These are phyloP conservation scores for Neophaeococcomyces aloes DNA, from an alignment of 2,329 filamentous ascomycete species.

Conservation along the genomic window DNA sequence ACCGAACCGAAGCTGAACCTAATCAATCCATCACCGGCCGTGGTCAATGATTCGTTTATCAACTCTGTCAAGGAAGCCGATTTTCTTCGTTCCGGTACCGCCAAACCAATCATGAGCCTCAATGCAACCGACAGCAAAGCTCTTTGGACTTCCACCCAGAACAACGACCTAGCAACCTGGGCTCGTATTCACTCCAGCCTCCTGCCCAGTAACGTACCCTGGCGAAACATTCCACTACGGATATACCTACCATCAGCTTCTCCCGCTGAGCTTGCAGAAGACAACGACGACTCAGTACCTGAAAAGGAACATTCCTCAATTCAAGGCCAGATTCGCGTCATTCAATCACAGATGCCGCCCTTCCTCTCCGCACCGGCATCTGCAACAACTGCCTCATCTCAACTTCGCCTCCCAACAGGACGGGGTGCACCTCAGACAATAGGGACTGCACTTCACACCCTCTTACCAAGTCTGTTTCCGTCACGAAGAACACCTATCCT, in stretches of 20 bases:
- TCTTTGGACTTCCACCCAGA: conserved; percentile 69
- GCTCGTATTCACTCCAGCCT: conserved; percentile 64
- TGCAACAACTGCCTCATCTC: conserved; percentile 17
- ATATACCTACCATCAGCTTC: conserved; percentile 69
- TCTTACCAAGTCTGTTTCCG: conserved; percentile 76
- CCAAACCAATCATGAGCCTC: conserved; percentile 80
- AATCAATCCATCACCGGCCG: conserved; percentile 54
- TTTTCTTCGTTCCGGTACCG: conserved; percentile 76
- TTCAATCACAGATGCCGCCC: conserved; percentile 63
- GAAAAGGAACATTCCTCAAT: conserved; percentile 23
- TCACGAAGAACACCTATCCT: conserved; percentile 74
- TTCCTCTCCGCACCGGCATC: conserved; percentile 28
- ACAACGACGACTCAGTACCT: conserved; percentile 4
- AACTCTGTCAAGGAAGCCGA: conserved; percentile 72
- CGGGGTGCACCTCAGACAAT: conserved; percentile 51
- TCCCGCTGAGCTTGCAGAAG: conserved; percentile 31
- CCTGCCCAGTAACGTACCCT: conserved; percentile 56
- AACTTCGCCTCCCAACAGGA: conserved; percentile 21
- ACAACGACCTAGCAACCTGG: conserved; percentile 61
- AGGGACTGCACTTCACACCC: conserved; percentile 62
- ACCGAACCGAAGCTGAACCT: conserved; percentile 33
- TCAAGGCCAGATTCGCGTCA: conserved; percentile 53
- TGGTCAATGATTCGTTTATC: conserved; percentile 55
- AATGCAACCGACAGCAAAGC: conserved; percentile 73
- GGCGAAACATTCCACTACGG: conserved; percentile 77